phyloP scores from a whole-genome alignment of 177 flowering plant species.

The Telopea speciosissima region DNA sequence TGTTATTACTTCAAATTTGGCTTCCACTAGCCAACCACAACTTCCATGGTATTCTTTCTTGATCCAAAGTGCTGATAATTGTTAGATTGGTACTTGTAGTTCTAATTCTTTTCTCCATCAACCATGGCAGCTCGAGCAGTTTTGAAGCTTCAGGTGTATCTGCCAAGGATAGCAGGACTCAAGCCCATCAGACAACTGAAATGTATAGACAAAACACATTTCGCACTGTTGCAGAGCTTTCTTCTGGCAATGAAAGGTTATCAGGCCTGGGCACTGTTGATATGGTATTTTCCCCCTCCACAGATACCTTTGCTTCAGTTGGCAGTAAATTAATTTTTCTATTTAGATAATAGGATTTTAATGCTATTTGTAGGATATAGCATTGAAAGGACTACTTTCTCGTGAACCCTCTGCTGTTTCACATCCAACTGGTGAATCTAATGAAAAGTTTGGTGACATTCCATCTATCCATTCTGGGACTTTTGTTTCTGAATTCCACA shows the following conservation, averaged over 20 bases:
- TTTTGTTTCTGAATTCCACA: constrained; percentile 37
- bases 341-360: not conserved
- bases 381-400: constrained; percentile 64
- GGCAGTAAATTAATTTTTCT: not conserved
- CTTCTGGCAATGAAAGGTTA: constrained; percentile 39
- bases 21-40: constrained; percentile 23
- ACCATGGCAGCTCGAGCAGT: not conserved
- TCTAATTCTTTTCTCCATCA: not conserved
- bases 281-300: constrained; percentile 40
- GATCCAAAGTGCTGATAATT: not conserved
- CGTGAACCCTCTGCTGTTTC: constrained; percentile 28
- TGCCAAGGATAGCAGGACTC: constrained; percentile 23
- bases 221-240: constrained; percentile 64
- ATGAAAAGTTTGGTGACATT: constrained; percentile 26
- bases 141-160: constrained; percentile 9
- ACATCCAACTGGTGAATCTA: constrained; percentile 24
- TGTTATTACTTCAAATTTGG: constrained; percentile 22
- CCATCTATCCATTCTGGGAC: constrained; percentile 19
- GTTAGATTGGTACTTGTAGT: not conserved
- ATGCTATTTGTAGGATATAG: constrained; percentile 43
- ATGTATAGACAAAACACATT: constrained; percentile 47
- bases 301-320: not conserved
- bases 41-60: constrained; percentile 24
- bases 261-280: constrained; percentile 38
- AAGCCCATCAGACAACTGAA: constrained; percentile 31